These are phyloP conservation scores for Capsicum rhomboideum DNA, from an alignment of 257 asterid genomes.

Conservation along the genomic window DNA sequence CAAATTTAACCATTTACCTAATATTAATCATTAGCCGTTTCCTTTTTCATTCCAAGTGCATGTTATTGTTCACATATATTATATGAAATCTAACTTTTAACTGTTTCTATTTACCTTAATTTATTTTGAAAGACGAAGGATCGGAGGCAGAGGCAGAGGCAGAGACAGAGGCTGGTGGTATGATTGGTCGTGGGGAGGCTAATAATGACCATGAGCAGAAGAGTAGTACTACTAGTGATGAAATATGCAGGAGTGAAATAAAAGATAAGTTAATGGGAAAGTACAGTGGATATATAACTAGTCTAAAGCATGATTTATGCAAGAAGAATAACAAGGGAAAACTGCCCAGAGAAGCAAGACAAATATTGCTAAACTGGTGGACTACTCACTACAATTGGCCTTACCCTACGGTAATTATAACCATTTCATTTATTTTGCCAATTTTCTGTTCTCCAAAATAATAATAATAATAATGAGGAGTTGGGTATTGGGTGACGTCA, in stretches of 20 bases:
- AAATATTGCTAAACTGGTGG: slow-evolving; percentile 10
- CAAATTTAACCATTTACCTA: too few relatives aligned
- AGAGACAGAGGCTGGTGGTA: not conserved
- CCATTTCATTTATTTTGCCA: not conserved
- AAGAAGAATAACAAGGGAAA: slow-evolving; percentile 12
- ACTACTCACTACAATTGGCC: slow-evolving; percentile 12
- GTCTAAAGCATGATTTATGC: slow-evolving; percentile 6
- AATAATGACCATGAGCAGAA: not conserved
- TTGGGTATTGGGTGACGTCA: too few relatives aligned
- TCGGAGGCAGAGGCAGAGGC: not conserved
- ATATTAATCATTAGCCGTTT: too few relatives aligned
- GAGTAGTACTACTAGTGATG: not conserved
- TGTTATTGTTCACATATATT: too few relatives aligned
- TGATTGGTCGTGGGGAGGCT: not conserved
- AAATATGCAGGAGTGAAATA: not conserved
- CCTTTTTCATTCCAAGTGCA: too few relatives aligned
- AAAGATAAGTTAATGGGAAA: slow-evolving; percentile 5
- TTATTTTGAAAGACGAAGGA: not conserved
- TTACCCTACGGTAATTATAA: slow-evolving; percentile 3
- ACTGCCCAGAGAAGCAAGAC: slow-evolving; percentile 7
- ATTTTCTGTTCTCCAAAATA: too few relatives aligned
- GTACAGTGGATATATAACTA: slow-evolving; percentile 8
- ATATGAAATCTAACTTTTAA: not conserved
- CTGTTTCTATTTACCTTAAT: not conserved
- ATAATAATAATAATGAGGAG: too few relatives aligned